Evolutionary conservation across 2,329 filamentous ascomycete genomes (phyloP).

Genomic region (Trichoderma endophyticum): DNA sequence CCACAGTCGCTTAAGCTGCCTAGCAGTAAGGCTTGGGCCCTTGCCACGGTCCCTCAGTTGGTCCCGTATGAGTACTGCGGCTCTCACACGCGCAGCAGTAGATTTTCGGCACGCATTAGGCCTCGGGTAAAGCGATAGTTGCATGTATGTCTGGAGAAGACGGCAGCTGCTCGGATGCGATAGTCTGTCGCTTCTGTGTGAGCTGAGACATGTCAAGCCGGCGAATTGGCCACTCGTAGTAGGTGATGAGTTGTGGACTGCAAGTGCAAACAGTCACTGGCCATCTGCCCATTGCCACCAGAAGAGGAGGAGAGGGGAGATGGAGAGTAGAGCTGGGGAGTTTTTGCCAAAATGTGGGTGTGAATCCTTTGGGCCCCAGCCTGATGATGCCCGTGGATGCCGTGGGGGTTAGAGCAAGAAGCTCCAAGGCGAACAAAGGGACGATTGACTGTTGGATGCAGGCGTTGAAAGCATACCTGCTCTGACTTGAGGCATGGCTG

Average conservation of each 20-base stretch:
- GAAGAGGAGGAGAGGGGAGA: background rate
- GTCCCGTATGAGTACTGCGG: background rate
- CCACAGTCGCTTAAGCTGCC: background rate
- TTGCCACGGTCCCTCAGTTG: background rate
- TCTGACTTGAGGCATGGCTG: background rate
- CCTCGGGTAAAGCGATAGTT: background rate
- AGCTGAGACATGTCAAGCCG: background rate
- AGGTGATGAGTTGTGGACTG: background rate
- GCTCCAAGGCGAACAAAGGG: background rate
- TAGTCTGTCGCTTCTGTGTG: background rate
- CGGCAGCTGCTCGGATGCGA: background rate
- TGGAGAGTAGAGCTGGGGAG: background rate
- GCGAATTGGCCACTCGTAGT: constrained; percentile 1
- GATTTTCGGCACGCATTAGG: background rate
- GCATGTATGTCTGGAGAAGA: constrained; percentile 11
- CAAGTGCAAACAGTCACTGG: background rate
- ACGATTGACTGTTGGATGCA: background rate
- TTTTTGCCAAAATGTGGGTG: background rate
- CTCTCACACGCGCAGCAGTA: background rate
- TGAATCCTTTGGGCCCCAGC: background rate
- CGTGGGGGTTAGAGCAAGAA: background rate
- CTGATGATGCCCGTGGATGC: background rate
- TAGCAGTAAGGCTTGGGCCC: background rate
- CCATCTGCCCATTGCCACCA: background rate
- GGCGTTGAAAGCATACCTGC: background rate